A percentile compares a stretch with the other conserved stretches of the same genome.
These are phyloP conservation scores for Phytophthora uliginosa DNA, from an alignment of 352 stramenopile genomes.

Conservation along the genomic window DNA sequence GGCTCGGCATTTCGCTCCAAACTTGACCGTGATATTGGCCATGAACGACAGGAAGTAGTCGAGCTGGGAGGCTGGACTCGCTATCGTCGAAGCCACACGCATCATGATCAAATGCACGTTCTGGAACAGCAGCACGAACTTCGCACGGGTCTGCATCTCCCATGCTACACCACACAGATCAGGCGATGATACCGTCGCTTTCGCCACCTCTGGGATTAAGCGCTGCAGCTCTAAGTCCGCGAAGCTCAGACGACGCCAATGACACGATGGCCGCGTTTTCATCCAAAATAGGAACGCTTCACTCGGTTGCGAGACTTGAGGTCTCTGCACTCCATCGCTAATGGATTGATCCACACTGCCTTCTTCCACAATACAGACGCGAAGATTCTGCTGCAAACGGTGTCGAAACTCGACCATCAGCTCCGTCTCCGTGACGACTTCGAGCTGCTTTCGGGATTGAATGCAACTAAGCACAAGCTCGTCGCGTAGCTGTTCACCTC, in stretches of 20 bases:
- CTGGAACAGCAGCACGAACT: constrained; percentile 17
- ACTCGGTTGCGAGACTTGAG: neutral
- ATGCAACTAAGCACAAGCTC: constrained; percentile 45
- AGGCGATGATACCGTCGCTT: constrained; percentile 12
- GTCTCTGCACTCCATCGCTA: neutral
- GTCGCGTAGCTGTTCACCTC: constrained; percentile 44
- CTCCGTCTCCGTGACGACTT: constrained; percentile 45
- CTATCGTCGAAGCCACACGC: neutral
- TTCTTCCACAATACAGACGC: constrained; percentile 52
- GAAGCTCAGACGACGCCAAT: constrained; percentile 33
- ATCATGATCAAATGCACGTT: constrained; percentile 25
- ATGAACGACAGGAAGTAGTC: constrained; percentile 41
- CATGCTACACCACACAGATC: constrained; percentile 12
- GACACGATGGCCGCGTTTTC: constrained; percentile 31
- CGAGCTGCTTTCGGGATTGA: constrained; percentile 40
- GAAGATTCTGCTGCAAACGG: constrained; percentile 50
- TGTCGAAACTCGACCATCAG: constrained; percentile 41
- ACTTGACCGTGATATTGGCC: constrained; percentile 21
- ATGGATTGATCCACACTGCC: neutral
- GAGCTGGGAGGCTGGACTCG: constrained; percentile 22
- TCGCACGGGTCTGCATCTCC: constrained; percentile 8
- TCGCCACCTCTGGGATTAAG: constrained; percentile 20
- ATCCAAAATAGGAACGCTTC: constrained; percentile 20
- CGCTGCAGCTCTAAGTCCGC: constrained; percentile 11
- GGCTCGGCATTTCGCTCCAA: neutral